Conservation (phyloP, 192 early-diverging fungal genomes). For the Oehlia diaphana region DNA sequence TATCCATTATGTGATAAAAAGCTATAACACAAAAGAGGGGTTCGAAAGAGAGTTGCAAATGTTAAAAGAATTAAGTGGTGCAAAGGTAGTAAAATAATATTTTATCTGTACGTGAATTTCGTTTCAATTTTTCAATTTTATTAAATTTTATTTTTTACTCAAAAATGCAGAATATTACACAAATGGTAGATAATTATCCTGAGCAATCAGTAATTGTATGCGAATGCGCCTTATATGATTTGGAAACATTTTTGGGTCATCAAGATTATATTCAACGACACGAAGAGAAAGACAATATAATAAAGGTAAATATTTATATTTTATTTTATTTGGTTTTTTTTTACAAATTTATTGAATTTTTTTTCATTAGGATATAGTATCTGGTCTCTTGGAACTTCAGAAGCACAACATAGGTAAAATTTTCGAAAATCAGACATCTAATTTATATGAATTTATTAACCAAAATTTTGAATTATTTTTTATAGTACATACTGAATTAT, state of each 20-base stretch:
- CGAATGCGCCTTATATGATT: background rate
- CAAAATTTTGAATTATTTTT: too few relatives aligned
- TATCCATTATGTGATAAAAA: background rate
- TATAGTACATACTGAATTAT: constrained; percentile 1
- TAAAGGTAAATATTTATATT: background rate
- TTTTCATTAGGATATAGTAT: background rate
- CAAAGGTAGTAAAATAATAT: background rate
- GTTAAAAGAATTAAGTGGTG: background rate
- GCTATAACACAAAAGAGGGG: background rate
- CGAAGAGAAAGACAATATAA: background rate
- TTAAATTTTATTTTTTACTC: background rate
- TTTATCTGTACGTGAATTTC: background rate
- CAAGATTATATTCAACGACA: background rate
- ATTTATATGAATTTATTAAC: background rate
- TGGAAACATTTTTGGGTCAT: background rate
- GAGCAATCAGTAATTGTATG: background rate
- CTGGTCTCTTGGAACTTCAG: background rate
- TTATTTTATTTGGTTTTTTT: background rate
- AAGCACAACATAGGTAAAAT: background rate
- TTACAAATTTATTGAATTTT: background rate
- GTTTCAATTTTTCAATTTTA: background rate
- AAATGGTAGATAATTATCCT: background rate
- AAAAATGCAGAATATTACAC: constrained; percentile 3
- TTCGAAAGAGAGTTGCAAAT: background rate
- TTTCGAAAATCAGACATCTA: background rate